Evolutionary conservation across 441 rosid species (phyloP).

Genomic region (Brassica balearica): DNA sequence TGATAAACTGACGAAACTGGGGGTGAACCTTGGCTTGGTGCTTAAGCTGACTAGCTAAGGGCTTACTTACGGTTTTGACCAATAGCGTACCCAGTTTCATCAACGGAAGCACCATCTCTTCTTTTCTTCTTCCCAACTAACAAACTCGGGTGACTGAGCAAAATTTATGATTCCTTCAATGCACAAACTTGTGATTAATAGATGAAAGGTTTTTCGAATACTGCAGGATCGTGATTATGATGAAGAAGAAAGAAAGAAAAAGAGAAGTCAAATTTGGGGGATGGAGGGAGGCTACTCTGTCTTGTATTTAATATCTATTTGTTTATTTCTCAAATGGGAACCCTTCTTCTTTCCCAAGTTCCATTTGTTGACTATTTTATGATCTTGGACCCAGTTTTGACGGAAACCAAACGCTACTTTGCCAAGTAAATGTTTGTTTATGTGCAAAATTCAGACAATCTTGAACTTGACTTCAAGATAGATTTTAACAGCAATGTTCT

Average conservation of each 20-base stretch:
- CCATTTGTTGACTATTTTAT: background rate
- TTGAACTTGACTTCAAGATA: background rate
- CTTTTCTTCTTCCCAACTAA: background rate
- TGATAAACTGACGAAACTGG: constrained; percentile 59
- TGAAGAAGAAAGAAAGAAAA: background rate
- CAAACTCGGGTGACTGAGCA: constrained; percentile 10
- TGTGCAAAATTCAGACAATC: too few species aligned
- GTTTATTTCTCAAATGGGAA: background rate
- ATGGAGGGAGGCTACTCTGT: background rate
- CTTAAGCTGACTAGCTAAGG: constrained; percentile 65
- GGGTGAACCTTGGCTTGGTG: constrained; percentile 67
- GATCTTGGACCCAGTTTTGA: background rate
- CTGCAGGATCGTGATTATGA: background rate
- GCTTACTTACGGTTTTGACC: constrained; percentile 70
- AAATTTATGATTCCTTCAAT: background rate
- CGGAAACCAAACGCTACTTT: background rate
- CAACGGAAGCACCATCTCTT: constrained; percentile 60
- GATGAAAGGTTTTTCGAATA: background rate
- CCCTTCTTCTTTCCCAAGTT: constrained; percentile 18
- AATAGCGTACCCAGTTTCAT: constrained; percentile 65
- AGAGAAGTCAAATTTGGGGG: background rate
- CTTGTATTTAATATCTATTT: background rate
- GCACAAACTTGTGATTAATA: background rate
- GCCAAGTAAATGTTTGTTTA: background rate
- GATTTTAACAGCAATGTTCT: background rate